Percentiles rank a stretch among this genome's conserved stretches.
Evolutionary conservation across 2,329 filamentous ascomycete genomes (phyloP).

Genomic region (Endothia cerciana): DNA sequence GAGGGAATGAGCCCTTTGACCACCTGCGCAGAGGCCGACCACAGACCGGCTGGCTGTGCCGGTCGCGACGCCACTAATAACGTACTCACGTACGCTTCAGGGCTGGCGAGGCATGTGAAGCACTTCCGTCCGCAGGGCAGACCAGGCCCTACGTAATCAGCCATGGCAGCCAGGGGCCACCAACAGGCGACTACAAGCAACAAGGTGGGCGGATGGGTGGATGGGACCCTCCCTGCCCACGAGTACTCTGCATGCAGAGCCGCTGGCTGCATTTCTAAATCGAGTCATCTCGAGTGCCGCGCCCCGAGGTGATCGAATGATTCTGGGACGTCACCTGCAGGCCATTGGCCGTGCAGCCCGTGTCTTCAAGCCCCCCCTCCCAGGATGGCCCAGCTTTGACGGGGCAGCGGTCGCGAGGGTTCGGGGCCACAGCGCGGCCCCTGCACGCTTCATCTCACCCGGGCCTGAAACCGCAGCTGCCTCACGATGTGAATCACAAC

Average conservation of each 20-base stretch:
- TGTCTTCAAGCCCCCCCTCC: too few species aligned
- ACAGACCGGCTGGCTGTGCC: not conserved
- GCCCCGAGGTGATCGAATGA: conserved; percentile 22
- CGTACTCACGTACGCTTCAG: not conserved
- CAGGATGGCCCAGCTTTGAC: not conserved
- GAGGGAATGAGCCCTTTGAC: not conserved
- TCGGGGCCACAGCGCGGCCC: conserved; percentile 20
- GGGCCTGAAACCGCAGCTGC: conserved; percentile 27
- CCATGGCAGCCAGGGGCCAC: not conserved
- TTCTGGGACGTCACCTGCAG: conserved; percentile 18
- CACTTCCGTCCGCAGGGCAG: conserved; percentile 9
- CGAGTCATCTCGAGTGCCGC: not conserved
- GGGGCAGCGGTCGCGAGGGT: conserved; percentile 20
- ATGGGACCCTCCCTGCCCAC: not conserved
- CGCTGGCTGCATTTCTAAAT: not conserved
- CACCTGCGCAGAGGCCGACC: not conserved
- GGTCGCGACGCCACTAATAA: not conserved
- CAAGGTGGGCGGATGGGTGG: too few species aligned
- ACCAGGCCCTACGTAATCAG: conserved; percentile 22
- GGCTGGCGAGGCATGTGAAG: not conserved
- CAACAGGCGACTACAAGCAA: not conserved
- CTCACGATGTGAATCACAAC: conserved; percentile 26
- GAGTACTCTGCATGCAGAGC: not conserved
- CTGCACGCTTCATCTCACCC: conserved; percentile 29
- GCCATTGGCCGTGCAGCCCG: not conserved